A percentile compares a stretch with the other conserved stretches of the same genome.
phyloP scores from a whole-genome alignment of 225 moss, liverwort and hornwort species.

The Antitrichia curtipendula region DNA sequence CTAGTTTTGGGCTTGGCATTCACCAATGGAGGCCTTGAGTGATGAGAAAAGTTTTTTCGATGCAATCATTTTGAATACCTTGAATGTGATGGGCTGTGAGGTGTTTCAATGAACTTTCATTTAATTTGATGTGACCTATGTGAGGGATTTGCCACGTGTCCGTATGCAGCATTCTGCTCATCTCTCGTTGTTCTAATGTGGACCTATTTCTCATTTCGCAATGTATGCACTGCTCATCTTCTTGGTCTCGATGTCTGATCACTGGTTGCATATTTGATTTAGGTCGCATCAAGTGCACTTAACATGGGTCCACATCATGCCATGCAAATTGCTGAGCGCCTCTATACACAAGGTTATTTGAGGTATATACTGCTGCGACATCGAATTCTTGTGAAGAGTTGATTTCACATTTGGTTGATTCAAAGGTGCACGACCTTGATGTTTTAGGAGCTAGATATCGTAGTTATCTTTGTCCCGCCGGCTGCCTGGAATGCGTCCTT shows the following conservation, averaged over 20 bases:
- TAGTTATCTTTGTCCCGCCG: background rate
- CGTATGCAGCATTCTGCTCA: background rate
- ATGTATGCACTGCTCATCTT: background rate
- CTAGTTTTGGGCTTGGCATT: background rate
- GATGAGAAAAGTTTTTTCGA: background rate
- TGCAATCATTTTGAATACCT: background rate
- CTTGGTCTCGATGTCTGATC: background rate
- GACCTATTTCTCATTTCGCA: background rate
- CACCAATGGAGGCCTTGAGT: background rate
- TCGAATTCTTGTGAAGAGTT: background rate
- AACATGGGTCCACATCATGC: slow-evolving; percentile 94
- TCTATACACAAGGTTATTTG: slow-evolving; percentile 97
- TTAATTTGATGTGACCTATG: background rate
- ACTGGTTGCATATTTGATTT: background rate
- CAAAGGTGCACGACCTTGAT: background rate
- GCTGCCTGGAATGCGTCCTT: background rate
- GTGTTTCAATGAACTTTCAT: background rate
- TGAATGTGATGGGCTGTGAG: background rate
- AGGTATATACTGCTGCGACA: slow-evolving; percentile 38
- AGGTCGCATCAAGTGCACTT: slow-evolving; percentile 96
- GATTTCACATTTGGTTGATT: background rate
- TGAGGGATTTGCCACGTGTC: background rate
- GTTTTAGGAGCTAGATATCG: background rate
- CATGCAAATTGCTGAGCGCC: slow-evolving; percentile 97
- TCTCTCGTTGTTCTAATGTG: background rate